phyloP scores from a whole-genome alignment of 495 filamentous ascomycete species.

The Corynascus novoguineensis region DNA sequence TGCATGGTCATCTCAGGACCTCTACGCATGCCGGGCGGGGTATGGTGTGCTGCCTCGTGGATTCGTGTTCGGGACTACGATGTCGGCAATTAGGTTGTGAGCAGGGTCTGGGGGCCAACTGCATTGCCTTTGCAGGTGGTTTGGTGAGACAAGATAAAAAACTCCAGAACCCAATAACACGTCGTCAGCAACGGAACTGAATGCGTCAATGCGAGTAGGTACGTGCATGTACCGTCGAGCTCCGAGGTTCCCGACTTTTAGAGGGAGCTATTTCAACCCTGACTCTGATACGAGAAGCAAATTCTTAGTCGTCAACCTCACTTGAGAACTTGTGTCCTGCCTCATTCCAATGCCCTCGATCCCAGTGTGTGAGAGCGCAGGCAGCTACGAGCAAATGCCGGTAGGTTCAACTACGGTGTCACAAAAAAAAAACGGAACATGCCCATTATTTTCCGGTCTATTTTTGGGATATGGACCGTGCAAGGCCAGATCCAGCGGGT shows the following conservation, averaged over 20 bases:
- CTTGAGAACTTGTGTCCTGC: too few relatives aligned
- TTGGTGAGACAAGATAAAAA: too few relatives aligned
- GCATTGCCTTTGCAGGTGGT: too few relatives aligned
- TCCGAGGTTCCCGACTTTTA: too few relatives aligned
- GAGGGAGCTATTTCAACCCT: too few relatives aligned
- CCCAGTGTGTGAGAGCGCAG: too few relatives aligned
- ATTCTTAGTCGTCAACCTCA: too few relatives aligned
- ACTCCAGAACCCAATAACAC: not conserved
- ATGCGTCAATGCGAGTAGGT: too few relatives aligned
- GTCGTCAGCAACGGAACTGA: too few relatives aligned
- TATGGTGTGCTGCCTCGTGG: not conserved
- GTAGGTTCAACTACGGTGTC: not conserved
- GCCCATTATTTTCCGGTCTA: not conserved
- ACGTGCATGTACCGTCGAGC: too few relatives aligned
- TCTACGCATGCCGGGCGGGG: not conserved
- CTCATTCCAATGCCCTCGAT: too few relatives aligned
- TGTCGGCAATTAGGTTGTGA: not conserved
- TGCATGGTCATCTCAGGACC: not conserved
- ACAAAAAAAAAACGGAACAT: not conserved
- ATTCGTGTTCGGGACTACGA: not conserved
- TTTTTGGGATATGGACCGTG: slow-evolving; percentile 1
- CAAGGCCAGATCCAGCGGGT: not conserved
- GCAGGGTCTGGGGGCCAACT: not conserved
- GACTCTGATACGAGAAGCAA: too few relatives aligned
- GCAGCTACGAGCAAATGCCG: not conserved